Conservation (phyloP, 371 early-diverging fungal species). For the Encephalitozoon romaleae region DNA sequence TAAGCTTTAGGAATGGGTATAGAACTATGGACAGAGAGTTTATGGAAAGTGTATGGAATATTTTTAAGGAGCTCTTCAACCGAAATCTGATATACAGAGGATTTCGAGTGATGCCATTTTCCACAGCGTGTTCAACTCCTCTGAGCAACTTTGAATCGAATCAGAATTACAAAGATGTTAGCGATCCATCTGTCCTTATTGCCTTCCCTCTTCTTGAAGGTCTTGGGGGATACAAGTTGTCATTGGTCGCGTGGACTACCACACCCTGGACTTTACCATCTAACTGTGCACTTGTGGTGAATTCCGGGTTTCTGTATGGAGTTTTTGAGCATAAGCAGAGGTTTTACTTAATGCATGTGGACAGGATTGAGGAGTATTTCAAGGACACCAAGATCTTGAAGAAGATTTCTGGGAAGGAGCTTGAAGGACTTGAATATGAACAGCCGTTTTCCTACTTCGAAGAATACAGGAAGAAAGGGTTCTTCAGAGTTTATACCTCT, state of each 20-base stretch:
- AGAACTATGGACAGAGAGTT: constrained; percentile 84
- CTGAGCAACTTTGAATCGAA: constrained; percentile 97
- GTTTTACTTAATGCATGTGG: constrained; percentile 31
- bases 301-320: constrained; percentile 82
- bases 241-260: constrained; percentile 94
- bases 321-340: constrained; percentile 71
- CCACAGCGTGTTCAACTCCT: constrained; percentile 86
- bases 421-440: constrained; percentile 77
- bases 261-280: constrained; percentile 99
- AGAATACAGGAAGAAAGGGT: constrained; percentile 63
- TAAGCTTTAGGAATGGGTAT: constrained; percentile 98
- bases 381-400: constrained; percentile 65
- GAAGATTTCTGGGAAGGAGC: constrained; percentile 69
- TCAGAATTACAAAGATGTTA: constrained; percentile 95
- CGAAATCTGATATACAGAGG: constrained; percentile 94
- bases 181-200: constrained; percentile 84
- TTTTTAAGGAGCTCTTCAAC: constrained; percentile 86
- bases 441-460: constrained; percentile 81
- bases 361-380: constrained; percentile 44
- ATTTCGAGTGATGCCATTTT: constrained; percentile 94
- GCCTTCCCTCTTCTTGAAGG: constrained; percentile 69
- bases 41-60: constrained; percentile 99
- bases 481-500: constrained; percentile 77
- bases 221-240: constrained; percentile 62
- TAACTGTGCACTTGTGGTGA: constrained; percentile 82